phyloP scores from a whole-genome alignment of 176 grass and related monocot species.

The Zoysia japonica region DNA sequence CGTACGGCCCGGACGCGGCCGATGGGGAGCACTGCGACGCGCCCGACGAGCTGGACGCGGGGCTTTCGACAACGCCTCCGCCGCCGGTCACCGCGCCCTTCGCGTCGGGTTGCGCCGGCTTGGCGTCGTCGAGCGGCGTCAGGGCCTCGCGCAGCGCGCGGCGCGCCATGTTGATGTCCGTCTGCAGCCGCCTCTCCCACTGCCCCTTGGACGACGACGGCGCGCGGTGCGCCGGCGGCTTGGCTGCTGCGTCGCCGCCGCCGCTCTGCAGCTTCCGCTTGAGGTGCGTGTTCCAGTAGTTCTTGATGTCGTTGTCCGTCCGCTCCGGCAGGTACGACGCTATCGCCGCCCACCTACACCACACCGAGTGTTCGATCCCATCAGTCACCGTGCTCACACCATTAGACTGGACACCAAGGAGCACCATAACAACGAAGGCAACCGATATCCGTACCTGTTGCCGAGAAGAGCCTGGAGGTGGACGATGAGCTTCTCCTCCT shows the following conservation, averaged over 20 bases:
- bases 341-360: conserved; percentile 75
- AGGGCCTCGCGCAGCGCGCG: conserved; percentile 67
- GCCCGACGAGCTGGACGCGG: conserved; percentile 43
- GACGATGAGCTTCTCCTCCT: conserved; percentile 96
- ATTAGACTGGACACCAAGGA: neutral
- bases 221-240: conserved; percentile 29
- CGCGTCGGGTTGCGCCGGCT: conserved; percentile 3
- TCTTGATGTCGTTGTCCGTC: conserved; percentile 99
- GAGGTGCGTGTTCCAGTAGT: conserved; percentile 98
- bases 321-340: conserved; percentile 92
- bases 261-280: conserved; percentile 63
- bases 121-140: conserved; percentile 43
- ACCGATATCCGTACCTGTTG: conserved; percentile 49
- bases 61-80: conserved; percentile 13
- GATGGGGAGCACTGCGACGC: conserved; percentile 44
- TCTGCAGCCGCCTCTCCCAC: conserved; percentile 84
- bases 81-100: neutral
- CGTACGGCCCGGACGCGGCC: conserved; percentile 39
- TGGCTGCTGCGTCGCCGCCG: conserved; percentile 13
- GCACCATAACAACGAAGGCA: neutral
- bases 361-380: neutral
- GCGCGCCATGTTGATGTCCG: conserved; percentile 74
- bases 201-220: conserved; percentile 65
- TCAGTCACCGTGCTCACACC: neutral
- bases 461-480: conserved; percentile 90